Evolutionary conservation across 179 eudicot genomes (phyloP), one percentile per base, ranked within the genome.

Genomic region (Heliamphora pulchella): DNA sequence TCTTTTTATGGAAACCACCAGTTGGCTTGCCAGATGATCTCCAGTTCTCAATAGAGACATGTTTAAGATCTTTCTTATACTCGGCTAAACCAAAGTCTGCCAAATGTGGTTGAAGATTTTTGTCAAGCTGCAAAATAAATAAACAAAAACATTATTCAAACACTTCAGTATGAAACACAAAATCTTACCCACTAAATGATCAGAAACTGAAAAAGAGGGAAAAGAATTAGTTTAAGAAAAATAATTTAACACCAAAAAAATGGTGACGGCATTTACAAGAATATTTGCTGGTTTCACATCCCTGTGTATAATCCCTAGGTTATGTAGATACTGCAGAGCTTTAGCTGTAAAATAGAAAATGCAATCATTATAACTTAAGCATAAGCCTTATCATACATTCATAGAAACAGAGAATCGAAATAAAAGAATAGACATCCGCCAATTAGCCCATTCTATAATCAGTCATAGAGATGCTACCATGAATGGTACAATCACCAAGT

Each of bases 41-140:
- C 98, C 99, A 96, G 77, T 85, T 96, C 80, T 82, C 85, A 1
- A 76, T 13, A 53, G 99, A 90, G 66, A 89, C 87, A 79, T 83
- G 85, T 83, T 87, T 86, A 64, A 96, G 89, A 83, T 94, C 90
- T 86, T 86, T 86, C 81, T 85, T 84, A 77, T 92, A 92, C 82
- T 89, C 99, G 22, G 98, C 96, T 85, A 96, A 85, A 79, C 99
- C 99, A 91, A 96, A 96, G 89, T 96, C 99, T 61, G 94, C 87
- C 65, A 96, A 89, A 82, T 89, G 91, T 22, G 98, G 90, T 71
- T 76, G 80, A 73, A 90, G 87, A 78, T 86, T 82, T 81, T 86
- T 87, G 75, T 93, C 90, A 43, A 96, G 88, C 99, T 96, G 91
- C 86, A 87, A 15, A 69, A 79, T 31, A 31, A 31, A 31, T 31